phyloP scores from a whole-genome alignment of 306 rosid genomes.

The Chamaecrista fasciculata region DNA sequence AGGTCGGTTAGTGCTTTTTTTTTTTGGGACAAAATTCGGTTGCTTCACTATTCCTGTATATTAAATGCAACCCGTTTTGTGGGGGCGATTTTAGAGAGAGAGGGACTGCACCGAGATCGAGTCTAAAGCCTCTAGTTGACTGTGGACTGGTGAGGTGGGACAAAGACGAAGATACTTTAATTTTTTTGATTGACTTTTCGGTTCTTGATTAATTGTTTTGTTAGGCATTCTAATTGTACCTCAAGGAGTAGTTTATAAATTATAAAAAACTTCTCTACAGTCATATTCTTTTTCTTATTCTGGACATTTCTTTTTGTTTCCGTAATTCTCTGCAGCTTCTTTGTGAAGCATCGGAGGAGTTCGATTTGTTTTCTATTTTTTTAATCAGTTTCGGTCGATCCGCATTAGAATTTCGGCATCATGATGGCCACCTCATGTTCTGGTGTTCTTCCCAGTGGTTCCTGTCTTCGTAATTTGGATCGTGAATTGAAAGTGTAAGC shows the following conservation, averaged over 20 bases:
- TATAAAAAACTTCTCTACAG: no score
- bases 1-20: no score
- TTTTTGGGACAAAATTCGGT: no score
- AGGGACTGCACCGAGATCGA: not conserved
- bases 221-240: not conserved
- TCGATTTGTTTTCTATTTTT: not conserved
- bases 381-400: constrained; percentile 3
- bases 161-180: not conserved
- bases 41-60: no score
- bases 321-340: not conserved
- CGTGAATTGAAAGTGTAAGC: constrained; percentile 45
- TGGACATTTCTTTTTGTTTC: not conserved
- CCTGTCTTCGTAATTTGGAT: constrained; percentile 30
- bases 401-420: not conserved
- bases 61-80: not conserved
- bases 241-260: not conserved
- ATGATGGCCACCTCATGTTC: constrained; percentile 48
- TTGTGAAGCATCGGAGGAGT: not conserved
- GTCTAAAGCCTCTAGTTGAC: not conserved
- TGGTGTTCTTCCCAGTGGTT: constrained; percentile 30
- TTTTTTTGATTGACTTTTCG: constrained; percentile 20
- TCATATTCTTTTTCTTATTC: not conserved
- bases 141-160: not conserved
- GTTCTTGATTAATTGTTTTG: not conserved
- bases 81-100: not conserved